Evolutionary conservation across 2,329 filamentous ascomycete genomes (phyloP).

Genomic region (Tympanopsis confertula): DNA sequence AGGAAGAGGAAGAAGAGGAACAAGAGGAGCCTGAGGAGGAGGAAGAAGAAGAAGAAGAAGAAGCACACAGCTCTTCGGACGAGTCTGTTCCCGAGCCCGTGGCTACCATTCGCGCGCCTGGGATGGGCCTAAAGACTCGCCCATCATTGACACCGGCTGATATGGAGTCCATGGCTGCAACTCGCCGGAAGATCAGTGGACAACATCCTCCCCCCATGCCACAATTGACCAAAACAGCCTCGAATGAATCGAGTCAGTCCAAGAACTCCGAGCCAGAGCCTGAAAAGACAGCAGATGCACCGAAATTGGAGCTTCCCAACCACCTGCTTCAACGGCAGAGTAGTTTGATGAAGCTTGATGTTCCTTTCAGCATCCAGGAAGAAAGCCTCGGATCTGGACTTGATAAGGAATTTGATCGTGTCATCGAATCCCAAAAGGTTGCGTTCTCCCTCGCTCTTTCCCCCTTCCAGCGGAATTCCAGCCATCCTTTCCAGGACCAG

Average conservation of each 20-base stretch:
- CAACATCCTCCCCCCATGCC: background rate
- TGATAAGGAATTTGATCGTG: conserved; percentile 84
- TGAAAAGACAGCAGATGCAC: conserved; percentile 46
- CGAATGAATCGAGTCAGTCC: background rate
- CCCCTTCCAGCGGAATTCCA: background rate
- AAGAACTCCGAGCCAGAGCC: conserved; percentile 52
- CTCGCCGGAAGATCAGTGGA: conserved; percentile 72
- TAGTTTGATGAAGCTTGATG: conserved; percentile 64
- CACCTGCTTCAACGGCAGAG: conserved; percentile 33
- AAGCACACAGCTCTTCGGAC: conserved; percentile 40
- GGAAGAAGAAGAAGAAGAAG: conserved; percentile 21
- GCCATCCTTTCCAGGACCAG: conserved; percentile 12
- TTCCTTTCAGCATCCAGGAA: conserved; percentile 70
- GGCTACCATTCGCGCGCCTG: conserved; percentile 73
- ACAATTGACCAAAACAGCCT: background rate
- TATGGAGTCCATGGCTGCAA: conserved; percentile 71
- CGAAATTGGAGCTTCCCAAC: conserved; percentile 34
- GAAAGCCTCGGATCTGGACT: conserved; percentile 77
- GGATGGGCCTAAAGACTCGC: conserved; percentile 77
- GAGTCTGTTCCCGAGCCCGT: conserved; percentile 51
- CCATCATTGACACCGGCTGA: conserved; percentile 82
- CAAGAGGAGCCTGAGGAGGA: too few relatives aligned
- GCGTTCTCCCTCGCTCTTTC: conserved; percentile 28
- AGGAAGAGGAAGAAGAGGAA: too few relatives aligned
- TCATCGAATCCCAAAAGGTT: conserved; percentile 97